Percentiles rank a stretch among this genome's conserved stretches.
Conservation (phyloP, 106 monocot genomes). For the Dendrobium huoshanense region DNA sequence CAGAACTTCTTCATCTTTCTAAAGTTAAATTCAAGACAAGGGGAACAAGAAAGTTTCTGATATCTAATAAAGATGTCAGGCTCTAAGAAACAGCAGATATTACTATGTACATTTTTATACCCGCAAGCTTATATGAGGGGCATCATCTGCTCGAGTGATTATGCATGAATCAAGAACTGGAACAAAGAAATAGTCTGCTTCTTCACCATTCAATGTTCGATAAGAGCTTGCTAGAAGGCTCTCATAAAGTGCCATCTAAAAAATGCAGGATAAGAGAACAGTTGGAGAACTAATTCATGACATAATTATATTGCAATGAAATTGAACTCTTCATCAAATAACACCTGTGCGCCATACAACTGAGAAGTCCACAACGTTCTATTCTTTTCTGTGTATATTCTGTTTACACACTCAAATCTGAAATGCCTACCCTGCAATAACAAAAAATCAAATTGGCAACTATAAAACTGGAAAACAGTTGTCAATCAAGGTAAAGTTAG, state of each 20-base stretch:
- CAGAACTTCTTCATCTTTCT: not conserved
- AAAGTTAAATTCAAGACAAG: not conserved
- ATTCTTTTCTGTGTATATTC: slow-evolving; percentile 69
- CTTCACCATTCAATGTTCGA: slow-evolving; percentile 88
- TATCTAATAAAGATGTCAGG: not conserved
- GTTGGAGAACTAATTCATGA: not conserved
- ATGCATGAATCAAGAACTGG: slow-evolving; percentile 91
- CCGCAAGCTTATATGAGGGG: slow-evolving; percentile 59
- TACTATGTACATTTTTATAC: slow-evolving; percentile 24
- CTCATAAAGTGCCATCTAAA: slow-evolving; percentile 91
- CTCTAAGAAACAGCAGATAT: not conserved
- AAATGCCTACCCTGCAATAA: slow-evolving; percentile 71
- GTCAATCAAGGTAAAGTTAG: not conserved
- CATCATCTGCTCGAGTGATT: slow-evolving; percentile 73
- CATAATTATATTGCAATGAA: not conserved
- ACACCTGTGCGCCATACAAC: slow-evolving; percentile 84
- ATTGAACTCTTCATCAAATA: slow-evolving; percentile 3
- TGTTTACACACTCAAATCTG: slow-evolving; percentile 78
- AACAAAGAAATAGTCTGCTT: slow-evolving; percentile 94
- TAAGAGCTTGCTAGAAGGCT: slow-evolving; percentile 87
- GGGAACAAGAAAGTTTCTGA: not conserved
- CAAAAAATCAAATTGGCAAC: not conserved
- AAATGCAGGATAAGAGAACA: slow-evolving; percentile 4
- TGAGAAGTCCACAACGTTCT: slow-evolving; percentile 75
- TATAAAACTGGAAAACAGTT: not conserved